phyloP scores from a whole-genome alignment of 2,329 filamentous ascomycete genomes.

The Aotearoamyces nothofagi region DNA sequence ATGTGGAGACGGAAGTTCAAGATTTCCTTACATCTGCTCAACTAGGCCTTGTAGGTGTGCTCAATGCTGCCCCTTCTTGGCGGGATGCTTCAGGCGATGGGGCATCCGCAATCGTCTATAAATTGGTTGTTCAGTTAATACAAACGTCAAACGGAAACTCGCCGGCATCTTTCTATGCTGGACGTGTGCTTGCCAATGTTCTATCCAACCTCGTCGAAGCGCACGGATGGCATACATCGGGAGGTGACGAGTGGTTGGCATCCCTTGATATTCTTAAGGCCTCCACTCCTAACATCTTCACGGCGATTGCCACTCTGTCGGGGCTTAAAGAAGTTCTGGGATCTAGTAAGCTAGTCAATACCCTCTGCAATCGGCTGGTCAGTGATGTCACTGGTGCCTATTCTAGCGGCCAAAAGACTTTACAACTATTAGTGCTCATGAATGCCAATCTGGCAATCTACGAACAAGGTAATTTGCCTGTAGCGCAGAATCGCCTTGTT shows the following conservation, averaged over 20 bases:
- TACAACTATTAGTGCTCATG: constrained; percentile 35
- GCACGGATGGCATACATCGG: constrained; percentile 27
- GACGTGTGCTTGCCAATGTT: constrained; percentile 34
- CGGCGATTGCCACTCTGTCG: constrained; percentile 31
- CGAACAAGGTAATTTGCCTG: constrained; percentile 33
- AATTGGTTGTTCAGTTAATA: constrained; percentile 29
- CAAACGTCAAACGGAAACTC: constrained; percentile 26
- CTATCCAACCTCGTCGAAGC: constrained; percentile 30
- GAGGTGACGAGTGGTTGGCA: constrained; percentile 31
- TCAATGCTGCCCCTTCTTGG: constrained; percentile 30
- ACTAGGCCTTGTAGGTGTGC: constrained; percentile 3
- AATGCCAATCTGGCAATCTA: constrained; percentile 37
- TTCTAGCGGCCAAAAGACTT: constrained; percentile 26
- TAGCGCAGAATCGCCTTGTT: constrained; percentile 36
- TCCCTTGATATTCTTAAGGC: constrained; percentile 31
- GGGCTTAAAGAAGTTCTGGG: constrained; percentile 35
- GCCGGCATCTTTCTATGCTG: constrained; percentile 33
- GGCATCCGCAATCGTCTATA: constrained; percentile 23
- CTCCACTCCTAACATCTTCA: constrained; percentile 29
- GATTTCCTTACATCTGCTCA: constrained; percentile 7
- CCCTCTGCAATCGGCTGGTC: constrained; percentile 41
- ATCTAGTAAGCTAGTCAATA: constrained; percentile 31
- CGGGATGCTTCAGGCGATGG: constrained; percentile 18
- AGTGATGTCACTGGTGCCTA: constrained; percentile 41
- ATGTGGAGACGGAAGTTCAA: constrained; percentile 12